Conservation (phyloP, 1,284 basidiomycete genomes). For the Ganoderma meredithae region DNA sequence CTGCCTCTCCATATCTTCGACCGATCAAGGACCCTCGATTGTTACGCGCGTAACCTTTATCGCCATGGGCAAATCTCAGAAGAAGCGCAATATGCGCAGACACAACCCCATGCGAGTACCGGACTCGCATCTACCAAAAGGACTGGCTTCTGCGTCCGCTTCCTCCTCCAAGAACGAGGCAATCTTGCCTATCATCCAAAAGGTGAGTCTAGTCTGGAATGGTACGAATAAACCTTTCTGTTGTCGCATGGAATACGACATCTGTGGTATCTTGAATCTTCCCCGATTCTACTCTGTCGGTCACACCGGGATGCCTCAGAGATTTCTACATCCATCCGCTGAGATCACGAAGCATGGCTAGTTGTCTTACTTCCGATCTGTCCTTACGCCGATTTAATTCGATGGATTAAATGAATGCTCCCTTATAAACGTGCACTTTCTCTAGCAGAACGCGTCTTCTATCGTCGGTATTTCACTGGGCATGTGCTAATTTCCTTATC, state of each 20-base stretch:
- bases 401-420: background rate
- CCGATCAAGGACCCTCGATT: background rate
- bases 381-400: background rate
- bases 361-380: background rate
- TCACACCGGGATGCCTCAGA: background rate
- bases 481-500: background rate
- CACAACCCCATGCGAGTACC: slow-evolving; percentile 94
- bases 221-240: background rate
- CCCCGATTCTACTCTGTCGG: background rate
- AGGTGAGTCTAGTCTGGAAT: slow-evolving; percentile 54
- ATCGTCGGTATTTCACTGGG: background rate
- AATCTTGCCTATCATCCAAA: slow-evolving; percentile 87
- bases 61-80: slow-evolving; percentile 89
- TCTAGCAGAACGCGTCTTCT: background rate
- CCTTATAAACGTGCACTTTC: background rate
- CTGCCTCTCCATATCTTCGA: background rate
- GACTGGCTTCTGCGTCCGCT: slow-evolving; percentile 72
- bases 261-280: background rate
- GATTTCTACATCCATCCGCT: background rate
- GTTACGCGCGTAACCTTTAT: background rate
- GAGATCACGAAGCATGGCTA: background rate
- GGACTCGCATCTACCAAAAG: slow-evolving; percentile 86
- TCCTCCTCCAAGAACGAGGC: slow-evolving; percentile 79
- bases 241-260: background rate
- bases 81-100: slow-evolving; percentile 78